These are phyloP conservation scores for Ganoderma lucidum DNA, from an alignment of 1,284 basidiomycete genomes.

Conservation along the genomic window DNA sequence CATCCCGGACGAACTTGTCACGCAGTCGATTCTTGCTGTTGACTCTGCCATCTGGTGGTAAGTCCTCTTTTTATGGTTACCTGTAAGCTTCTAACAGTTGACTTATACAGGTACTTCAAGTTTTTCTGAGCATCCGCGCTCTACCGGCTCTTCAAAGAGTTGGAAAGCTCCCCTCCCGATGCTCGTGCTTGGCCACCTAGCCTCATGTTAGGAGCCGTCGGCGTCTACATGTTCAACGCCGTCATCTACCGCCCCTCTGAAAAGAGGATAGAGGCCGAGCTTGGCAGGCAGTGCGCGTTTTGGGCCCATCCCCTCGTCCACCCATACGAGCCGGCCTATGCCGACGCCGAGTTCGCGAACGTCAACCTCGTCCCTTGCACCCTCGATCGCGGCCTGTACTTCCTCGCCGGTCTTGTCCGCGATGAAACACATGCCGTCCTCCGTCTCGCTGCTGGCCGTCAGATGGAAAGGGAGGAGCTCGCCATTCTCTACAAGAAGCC, in stretches of 20 bases:
- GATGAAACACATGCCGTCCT: not conserved
- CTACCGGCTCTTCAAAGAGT: not conserved
- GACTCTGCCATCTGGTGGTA: not conserved
- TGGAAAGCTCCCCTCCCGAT: not conserved
- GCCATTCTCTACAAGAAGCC: no score
- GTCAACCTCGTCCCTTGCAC: not conserved
- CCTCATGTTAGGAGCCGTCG: not conserved
- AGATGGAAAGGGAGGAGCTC: not conserved
- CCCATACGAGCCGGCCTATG: not conserved
- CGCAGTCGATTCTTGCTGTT: not conserved
- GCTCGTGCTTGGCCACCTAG: not conserved
- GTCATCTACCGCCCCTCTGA: not conserved
- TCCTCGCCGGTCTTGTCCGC: not conserved
- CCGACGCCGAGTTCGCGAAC: not conserved
- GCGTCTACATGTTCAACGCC: not conserved
- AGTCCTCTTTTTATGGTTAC: not conserved
- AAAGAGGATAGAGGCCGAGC: not conserved
- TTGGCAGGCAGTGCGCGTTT: not conserved
- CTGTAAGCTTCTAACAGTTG: not conserved
- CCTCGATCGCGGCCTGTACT: not conserved
- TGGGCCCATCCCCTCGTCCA: not conserved
- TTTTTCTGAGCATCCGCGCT: not conserved
- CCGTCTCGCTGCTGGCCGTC: not conserved
- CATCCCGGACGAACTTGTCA: not conserved
- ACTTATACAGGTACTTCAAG: not conserved